phyloP scores from a whole-genome alignment of 2,329 filamentous ascomycete genomes.

The Beauveria bassiana region DNA sequence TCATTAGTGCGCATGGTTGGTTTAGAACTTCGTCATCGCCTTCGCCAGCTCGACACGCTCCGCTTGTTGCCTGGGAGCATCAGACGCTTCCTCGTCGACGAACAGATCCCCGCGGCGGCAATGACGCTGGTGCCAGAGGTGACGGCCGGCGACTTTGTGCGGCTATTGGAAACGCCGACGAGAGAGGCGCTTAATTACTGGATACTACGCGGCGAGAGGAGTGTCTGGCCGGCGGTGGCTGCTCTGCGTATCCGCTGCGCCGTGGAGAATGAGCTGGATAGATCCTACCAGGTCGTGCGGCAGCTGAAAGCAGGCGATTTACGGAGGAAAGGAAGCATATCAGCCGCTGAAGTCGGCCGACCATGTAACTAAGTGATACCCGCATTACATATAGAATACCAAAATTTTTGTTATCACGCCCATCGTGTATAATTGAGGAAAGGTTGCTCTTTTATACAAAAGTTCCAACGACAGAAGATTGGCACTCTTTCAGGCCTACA shows the following conservation, averaged over 20 bases:
- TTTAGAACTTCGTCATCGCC: conserved; percentile 70
- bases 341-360: conserved; percentile 14
- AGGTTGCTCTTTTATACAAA: no score
- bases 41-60: conserved; percentile 73
- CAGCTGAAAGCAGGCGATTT: conserved; percentile 48
- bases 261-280: conserved; percentile 80
- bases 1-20: conserved; percentile 61
- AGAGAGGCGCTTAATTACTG: conserved; percentile 70
- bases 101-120: conserved; percentile 68
- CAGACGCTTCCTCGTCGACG: conserved; percentile 72
- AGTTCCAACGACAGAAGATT: no score
- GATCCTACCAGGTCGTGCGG: conserved; percentile 73
- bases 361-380: conserved; percentile 11
- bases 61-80: conserved; percentile 62
- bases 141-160: conserved; percentile 62
- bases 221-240: conserved; percentile 83
- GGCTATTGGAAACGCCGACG: conserved; percentile 76
- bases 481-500: no score
- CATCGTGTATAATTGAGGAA: background rate
- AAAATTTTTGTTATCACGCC: background rate
- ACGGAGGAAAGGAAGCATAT: conserved; percentile 37
- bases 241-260: conserved; percentile 75
- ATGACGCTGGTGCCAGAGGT: conserved; percentile 80
- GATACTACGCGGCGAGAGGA: conserved; percentile 76
- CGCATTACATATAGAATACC: background rate